Percentiles rank a stretch among this genome's conserved stretches.
Conservation (phyloP, 371 early-diverging fungal species). For the Mucor lusitanicus region DNA sequence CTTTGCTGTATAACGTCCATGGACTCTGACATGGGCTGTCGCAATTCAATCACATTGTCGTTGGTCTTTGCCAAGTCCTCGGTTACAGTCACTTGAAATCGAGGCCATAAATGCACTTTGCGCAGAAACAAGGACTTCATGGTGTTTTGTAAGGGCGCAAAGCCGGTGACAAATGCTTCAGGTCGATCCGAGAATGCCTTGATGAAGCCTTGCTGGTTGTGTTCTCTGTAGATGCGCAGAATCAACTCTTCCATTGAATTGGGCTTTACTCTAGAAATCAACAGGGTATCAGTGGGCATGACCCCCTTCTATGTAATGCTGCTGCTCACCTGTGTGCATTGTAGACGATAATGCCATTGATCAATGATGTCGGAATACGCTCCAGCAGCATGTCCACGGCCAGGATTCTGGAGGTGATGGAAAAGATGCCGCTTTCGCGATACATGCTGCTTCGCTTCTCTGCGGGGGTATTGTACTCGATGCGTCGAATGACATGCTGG, state of each 20-base stretch:
- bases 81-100: constrained; percentile 78
- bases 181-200: constrained; percentile 94
- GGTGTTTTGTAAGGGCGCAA: constrained; percentile 85
- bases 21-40: constrained; percentile 75
- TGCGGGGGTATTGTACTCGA: constrained; percentile 71
- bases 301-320: too few relatives aligned
- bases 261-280: constrained; percentile 62
- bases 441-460: constrained; percentile 72
- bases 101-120: constrained; percentile 88
- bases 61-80: constrained; percentile 58
- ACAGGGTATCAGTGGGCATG: too few relatives aligned
- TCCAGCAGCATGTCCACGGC: constrained; percentile 93
- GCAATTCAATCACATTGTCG: constrained; percentile 76
- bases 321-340: constrained; percentile 70
- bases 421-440: constrained; percentile 85
- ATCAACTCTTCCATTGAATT: constrained; percentile 90
- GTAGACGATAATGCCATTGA: constrained; percentile 87
- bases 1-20: constrained; percentile 88
- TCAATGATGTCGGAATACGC: constrained; percentile 72
- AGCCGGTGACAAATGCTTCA: constrained; percentile 72
- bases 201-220: constrained; percentile 87
- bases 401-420: constrained; percentile 88
- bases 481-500: constrained; percentile 41
- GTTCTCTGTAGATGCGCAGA: constrained; percentile 75
- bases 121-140: constrained; percentile 81